phyloP scores from a whole-genome alignment of 805 yeast species.

The Metschnikowia henanensis region DNA sequence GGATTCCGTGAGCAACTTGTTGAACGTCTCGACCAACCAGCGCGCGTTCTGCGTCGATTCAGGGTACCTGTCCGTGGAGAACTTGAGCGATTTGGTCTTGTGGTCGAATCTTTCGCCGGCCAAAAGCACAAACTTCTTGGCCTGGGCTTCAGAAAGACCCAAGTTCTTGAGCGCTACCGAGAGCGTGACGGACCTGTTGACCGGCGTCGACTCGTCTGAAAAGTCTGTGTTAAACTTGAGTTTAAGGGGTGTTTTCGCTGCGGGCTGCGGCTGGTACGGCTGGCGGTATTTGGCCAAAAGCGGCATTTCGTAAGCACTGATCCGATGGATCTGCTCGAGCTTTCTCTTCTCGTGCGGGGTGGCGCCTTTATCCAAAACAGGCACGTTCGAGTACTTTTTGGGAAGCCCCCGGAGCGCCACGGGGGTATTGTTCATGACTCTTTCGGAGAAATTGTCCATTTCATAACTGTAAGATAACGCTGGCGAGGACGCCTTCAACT shows the following conservation, averaged over 20 bases:
- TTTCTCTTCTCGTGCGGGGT: constrained; percentile 57
- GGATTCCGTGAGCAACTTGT: constrained; percentile 61
- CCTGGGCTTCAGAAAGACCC: constrained; percentile 48
- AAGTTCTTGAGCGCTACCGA: constrained; percentile 54
- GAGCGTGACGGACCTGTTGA: constrained; percentile 65
- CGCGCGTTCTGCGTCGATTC: constrained; percentile 88
- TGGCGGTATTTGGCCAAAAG: constrained; percentile 73
- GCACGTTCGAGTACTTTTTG: constrained; percentile 35
- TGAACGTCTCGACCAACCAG: constrained; percentile 62
- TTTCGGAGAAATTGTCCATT: constrained; percentile 43
- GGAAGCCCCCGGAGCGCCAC: constrained; percentile 37
- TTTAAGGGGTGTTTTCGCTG: constrained; percentile 50
- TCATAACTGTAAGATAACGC: constrained; percentile 40
- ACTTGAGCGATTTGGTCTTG: constrained; percentile 55
- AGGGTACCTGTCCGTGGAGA: constrained; percentile 63
- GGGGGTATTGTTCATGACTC: constrained; percentile 42
- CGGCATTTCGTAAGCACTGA: constrained; percentile 93
- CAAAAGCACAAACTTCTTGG: constrained; percentile 75
- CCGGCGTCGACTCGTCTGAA: constrained; percentile 70
- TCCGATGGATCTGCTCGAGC: constrained; percentile 71
- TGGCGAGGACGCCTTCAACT: constrained; percentile 32
- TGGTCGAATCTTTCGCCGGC: constrained; percentile 78
- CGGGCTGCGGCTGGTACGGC: constrained; percentile 53
- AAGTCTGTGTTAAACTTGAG: constrained; percentile 70
- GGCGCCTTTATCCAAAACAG: constrained; percentile 36